phyloP scores from a whole-genome alignment of 208 protist species.

The Phytomonas sp. region DNA sequence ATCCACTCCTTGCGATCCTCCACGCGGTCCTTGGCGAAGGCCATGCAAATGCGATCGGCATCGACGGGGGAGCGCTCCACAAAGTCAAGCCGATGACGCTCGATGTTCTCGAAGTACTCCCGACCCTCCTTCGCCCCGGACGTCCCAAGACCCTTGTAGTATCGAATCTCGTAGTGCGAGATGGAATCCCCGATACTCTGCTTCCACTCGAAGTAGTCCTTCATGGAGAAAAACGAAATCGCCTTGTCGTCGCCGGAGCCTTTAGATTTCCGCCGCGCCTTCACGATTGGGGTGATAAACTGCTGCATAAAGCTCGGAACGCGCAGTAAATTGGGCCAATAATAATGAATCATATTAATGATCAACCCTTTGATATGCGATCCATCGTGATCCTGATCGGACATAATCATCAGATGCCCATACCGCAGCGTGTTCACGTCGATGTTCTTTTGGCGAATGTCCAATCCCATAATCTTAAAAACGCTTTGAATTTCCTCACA shows the following conservation, averaged over 20 bases:
- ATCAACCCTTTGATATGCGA: slow-evolving; percentile 99
- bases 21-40: slow-evolving; percentile 96
- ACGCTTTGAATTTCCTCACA: slow-evolving; percentile 95
- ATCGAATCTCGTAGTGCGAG: slow-evolving; percentile 96
- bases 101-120: slow-evolving; percentile 99
- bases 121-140: slow-evolving; percentile 95
- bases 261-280: slow-evolving; percentile 88
- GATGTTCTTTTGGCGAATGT: slow-evolving; percentile 90
- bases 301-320: slow-evolving; percentile 96
- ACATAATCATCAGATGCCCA: slow-evolving; percentile 99
- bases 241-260: slow-evolving; percentile 29
- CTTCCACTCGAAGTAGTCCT: slow-evolving; percentile 98
- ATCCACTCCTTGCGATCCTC: slow-evolving; percentile 99
- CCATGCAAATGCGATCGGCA: slow-evolving; percentile 95
- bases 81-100: slow-evolving; percentile 96
- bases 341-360: slow-evolving; percentile 99
- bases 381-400: slow-evolving; percentile 99
- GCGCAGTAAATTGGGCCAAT: slow-evolving; percentile 97
- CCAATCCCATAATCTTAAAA: slow-evolving; percentile 95
- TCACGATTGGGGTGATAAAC: slow-evolving; percentile 99
- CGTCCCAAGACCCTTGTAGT: slow-evolving; percentile 99
- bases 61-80: slow-evolving; percentile 70
- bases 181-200: slow-evolving; percentile 50
- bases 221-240: slow-evolving; percentile 98
- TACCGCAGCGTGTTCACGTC: slow-evolving; percentile 93